Conservation (phyloP, 2,329 filamentous ascomycete species). For the Dothideomycetidae sp. region DNA sequence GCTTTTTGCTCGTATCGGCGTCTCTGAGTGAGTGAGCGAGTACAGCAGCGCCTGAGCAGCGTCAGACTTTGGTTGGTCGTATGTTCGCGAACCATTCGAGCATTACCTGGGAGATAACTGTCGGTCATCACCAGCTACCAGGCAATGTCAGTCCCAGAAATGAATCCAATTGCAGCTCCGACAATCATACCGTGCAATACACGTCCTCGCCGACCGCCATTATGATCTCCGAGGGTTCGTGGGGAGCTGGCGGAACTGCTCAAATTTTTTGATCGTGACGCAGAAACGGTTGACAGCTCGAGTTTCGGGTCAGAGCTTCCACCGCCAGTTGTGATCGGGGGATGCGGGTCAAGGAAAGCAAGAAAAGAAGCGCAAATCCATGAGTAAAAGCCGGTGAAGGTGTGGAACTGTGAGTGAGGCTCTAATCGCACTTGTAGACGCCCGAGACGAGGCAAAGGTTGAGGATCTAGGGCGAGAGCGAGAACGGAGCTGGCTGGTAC, state of each 20-base stretch:
- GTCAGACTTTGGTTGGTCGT: conserved; percentile 2
- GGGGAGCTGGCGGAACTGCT: background rate
- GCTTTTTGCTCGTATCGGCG: conserved; percentile 70
- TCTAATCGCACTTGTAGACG: background rate
- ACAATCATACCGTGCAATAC: conserved; percentile 47
- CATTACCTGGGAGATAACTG: conserved; percentile 75
- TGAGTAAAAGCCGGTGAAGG: background rate
- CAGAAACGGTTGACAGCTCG: background rate
- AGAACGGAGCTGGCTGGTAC: background rate
- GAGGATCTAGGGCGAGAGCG: background rate
- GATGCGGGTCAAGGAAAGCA: background rate
- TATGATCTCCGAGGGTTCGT: conserved; percentile 7
- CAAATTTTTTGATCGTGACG: background rate
- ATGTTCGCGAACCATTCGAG: conserved; percentile 8
- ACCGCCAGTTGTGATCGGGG: background rate
- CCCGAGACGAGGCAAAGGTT: too few species aligned
- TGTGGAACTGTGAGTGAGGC: background rate
- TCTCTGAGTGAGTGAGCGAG: conserved; percentile 90
- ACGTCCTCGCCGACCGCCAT: conserved; percentile 38
- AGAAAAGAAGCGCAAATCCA: background rate
- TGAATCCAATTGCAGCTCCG: background rate
- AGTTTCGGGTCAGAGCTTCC: background rate
- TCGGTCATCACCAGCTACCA: conserved; percentile 79
- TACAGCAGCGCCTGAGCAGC: conserved; percentile 62
- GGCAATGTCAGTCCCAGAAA: conserved; percentile 6